Evolutionary conservation across 2,329 filamentous ascomycete genomes (phyloP).

Genomic region (Gyromitra esculenta): DNA sequence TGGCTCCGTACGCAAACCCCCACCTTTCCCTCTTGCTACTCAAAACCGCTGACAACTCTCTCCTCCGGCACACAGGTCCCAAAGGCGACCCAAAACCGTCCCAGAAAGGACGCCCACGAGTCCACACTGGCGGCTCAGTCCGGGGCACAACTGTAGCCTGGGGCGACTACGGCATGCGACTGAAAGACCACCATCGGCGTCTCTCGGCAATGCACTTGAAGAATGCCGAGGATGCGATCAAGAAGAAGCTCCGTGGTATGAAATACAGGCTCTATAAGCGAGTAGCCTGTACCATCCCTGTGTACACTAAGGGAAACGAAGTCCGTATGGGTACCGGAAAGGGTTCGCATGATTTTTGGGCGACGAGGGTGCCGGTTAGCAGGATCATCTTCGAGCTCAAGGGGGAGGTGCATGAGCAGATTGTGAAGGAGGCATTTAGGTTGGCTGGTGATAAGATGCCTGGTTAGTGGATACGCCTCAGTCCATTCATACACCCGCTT

Average conservation of each 20-base stretch:
- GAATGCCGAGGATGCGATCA: constrained; percentile 93
- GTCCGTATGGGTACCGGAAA: constrained; percentile 99
- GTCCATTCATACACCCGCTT: not conserved
- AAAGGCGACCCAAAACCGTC: constrained; percentile 50
- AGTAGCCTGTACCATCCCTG: constrained; percentile 90
- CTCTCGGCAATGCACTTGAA: constrained; percentile 87
- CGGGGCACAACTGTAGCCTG: constrained; percentile 95
- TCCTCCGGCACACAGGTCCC: constrained; percentile 39
- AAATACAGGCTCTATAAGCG: constrained; percentile 93
- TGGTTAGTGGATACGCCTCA: constrained; percentile 66
- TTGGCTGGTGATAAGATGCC: constrained; percentile 95
- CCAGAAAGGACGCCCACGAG: constrained; percentile 64
- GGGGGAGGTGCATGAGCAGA: constrained; percentile 91
- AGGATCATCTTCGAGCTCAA: constrained; percentile 92
- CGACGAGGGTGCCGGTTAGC: constrained; percentile 85
- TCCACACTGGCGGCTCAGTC: constrained; percentile 87
- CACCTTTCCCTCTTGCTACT: not conserved
- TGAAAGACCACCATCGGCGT: constrained; percentile 91
- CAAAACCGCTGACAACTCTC: constrained; percentile 1
- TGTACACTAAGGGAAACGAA: constrained; percentile 95
- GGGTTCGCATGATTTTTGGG: constrained; percentile 97
- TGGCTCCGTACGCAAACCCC: constrained; percentile 52
- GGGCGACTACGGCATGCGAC: constrained; percentile 94
- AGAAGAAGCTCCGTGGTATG: constrained; percentile 84
- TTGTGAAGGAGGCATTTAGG: constrained; percentile 91